These are phyloP conservation scores for Cairneyella variabilis DNA, from an alignment of 495 filamentous ascomycete genomes.

Conservation along the genomic window DNA sequence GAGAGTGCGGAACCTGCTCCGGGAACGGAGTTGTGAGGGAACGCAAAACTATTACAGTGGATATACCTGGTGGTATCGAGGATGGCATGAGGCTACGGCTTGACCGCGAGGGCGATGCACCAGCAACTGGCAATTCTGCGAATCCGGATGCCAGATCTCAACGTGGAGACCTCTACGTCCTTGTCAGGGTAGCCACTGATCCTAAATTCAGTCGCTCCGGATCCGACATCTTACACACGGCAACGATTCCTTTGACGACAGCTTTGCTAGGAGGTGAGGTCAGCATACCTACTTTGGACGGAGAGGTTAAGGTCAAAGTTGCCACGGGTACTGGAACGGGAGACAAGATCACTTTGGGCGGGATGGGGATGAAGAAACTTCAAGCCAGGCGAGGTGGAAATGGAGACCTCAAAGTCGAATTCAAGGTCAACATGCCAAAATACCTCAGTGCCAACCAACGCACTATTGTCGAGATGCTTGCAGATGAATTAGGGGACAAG, in stretches of 20 bases:
- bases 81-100: slow-evolving; percentile 90
- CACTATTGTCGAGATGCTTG: slow-evolving; percentile 87
- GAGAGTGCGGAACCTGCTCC: slow-evolving; percentile 71
- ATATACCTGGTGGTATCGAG: slow-evolving; percentile 91
- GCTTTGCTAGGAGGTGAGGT: slow-evolving; percentile 89
- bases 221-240: slow-evolving; percentile 88
- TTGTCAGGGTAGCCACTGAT: slow-evolving; percentile 78
- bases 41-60: slow-evolving; percentile 72
- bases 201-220: slow-evolving; percentile 80
- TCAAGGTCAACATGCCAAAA: slow-evolving; percentile 92
- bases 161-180: slow-evolving; percentile 83
- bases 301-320: slow-evolving; percentile 82
- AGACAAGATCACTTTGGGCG: slow-evolving; percentile 78
- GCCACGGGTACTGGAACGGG: slow-evolving; percentile 88
- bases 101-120: slow-evolving; percentile 78
- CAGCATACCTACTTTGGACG: slow-evolving; percentile 83
- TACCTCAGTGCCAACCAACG: slow-evolving; percentile 86
- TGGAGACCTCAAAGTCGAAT: slow-evolving; percentile 89
- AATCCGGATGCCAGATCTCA: slow-evolving; percentile 54
- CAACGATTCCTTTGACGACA: slow-evolving; percentile 86
- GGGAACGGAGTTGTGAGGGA: slow-evolving; percentile 79
- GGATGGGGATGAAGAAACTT: slow-evolving; percentile 90
- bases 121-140: slow-evolving; percentile 61
- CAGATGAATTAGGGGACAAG: slow-evolving; percentile 90
- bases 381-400: slow-evolving; percentile 43